Percentiles rank a stretch among this genome's conserved stretches.
These are phyloP conservation scores for Nothophoma quercina DNA, from an alignment of 2,329 filamentous ascomycete species.

Conservation along the genomic window DNA sequence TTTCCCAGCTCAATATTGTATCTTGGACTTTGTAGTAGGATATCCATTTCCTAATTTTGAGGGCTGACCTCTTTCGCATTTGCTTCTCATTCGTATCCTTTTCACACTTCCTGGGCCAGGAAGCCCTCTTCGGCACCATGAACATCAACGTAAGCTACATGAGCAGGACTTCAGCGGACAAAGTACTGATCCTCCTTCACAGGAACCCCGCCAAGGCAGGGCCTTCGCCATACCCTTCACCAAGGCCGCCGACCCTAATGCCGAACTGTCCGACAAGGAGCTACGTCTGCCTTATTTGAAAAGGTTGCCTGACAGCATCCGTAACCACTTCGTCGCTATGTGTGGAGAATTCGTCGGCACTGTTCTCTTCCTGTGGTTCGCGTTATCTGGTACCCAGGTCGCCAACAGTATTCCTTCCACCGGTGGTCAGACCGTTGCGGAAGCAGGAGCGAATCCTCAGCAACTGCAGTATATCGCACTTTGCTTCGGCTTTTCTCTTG, in stretches of 20 bases:
- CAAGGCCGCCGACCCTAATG: conserved; percentile 19
- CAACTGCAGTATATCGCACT: conserved; percentile 51
- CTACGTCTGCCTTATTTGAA: conserved; percentile 20
- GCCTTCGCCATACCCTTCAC: conserved; percentile 27
- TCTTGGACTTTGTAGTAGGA: neutral
- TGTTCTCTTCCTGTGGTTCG: conserved; percentile 52
- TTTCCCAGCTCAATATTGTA: neutral
- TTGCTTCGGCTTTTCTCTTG: conserved; percentile 51
- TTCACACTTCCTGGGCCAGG: neutral
- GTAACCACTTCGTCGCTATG: conserved; percentile 29
- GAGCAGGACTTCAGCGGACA: neutral
- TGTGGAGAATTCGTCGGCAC: conserved; percentile 51
- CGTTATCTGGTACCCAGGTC: conserved; percentile 49
- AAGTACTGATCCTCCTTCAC: neutral
- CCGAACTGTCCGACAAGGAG: conserved; percentile 18
- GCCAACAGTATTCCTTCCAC: conserved; percentile 45
- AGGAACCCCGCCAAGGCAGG: conserved; percentile 23
- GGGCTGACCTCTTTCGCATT: neutral
- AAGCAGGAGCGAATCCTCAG: conserved; percentile 44
- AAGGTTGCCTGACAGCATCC: conserved; percentile 19
- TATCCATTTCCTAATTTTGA: neutral
- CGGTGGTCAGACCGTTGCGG: conserved; percentile 19
- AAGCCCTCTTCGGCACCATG: neutral
- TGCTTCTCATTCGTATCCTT: neutral
- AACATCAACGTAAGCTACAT: conserved; percentile 14